Base-by-base conservation (phyloP, 2,329 filamentous ascomycete genomes). In the Arthrocladium fulminans region DNA sequence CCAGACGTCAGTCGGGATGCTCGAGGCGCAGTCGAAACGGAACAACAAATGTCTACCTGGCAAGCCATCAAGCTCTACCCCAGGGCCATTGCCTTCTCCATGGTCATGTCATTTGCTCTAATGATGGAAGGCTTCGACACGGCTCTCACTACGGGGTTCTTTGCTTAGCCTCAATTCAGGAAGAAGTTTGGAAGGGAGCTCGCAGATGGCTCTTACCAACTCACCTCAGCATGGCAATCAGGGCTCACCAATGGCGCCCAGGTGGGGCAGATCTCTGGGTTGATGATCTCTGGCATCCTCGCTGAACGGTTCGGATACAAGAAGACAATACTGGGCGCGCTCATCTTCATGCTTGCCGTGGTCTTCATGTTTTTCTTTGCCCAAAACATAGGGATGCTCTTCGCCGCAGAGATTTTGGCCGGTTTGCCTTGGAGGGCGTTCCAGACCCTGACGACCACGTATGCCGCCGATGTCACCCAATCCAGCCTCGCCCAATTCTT, bases 51-150 rank as follows among this genome's bases (percentile, higher is more conserved):
- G 56, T 51, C 51, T 35, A 56, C 75, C 25, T 61, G 77, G 61
- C 80, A 94, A 69, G 88, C 86, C 52, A 74, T 94, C 64, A 80
- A 74, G 61, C 74, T 92, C 25, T 95, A 95, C 63, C 88, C 87
- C 51, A 92, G 94, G 71, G 88, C 88, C 17, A 81, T 94, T 49
- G 75, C 72, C 22, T 94, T 87, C 86, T 87, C 83, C 58, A 32
- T 27, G 32, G 48, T 30, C 23, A 45, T 50, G 15, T 50, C 47
- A 10, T 29, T 57, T 13, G 55, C 57, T 15, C 51, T 59, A 32
- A 54, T 58, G 47, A 58, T 59, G 56, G 54, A 56, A 30, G 56
- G 57, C 20, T 59, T 58, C 45, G 57, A 59, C 20, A 59, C 57
- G 19, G 54, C 52, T 35, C 52, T 59, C 17, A 53, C 57, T 12